Conservation (phyloP, 371 early-diverging fungal genomes). For the Apophysomyces variabilis region DNA sequence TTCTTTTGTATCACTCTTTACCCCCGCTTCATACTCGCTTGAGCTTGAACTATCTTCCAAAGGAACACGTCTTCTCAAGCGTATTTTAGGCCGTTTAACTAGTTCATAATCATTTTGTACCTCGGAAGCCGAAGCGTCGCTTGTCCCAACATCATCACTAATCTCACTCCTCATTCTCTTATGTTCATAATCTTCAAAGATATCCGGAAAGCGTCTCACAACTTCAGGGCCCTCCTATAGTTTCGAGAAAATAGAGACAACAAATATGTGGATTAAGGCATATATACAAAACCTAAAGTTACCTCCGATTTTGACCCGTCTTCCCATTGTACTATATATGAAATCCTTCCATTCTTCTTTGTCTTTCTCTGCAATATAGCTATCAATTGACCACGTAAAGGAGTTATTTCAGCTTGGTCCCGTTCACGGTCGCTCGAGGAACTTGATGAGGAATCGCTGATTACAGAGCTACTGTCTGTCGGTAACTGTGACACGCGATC, state of each 20-base stretch:
- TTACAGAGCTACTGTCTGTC: background rate
- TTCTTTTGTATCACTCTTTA: background rate
- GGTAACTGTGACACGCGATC: background rate
- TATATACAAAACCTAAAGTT: background rate
- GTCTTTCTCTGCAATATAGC: background rate
- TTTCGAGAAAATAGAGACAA: background rate
- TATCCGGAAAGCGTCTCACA: background rate
- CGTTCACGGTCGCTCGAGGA: background rate
- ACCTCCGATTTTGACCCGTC: constrained; percentile 15
- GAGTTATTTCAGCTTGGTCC: background rate
- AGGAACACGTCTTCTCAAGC: background rate
- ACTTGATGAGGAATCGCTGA: background rate
- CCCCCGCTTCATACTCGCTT: background rate
- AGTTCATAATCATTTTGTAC: background rate
- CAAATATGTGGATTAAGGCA: background rate
- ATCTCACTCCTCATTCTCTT: background rate
- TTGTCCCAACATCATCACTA: background rate
- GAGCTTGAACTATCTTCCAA: background rate
- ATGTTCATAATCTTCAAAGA: constrained; percentile 4
- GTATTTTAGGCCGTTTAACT: background rate
- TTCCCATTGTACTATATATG: constrained; percentile 14
- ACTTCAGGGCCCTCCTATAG: background rate
- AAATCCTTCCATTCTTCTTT: constrained; percentile 7
- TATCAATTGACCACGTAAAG: background rate
- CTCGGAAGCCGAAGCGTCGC: background rate